Percentiles rank a stretch among this genome's conserved stretches.
phyloP scores from a whole-genome alignment of 106 monocot genomes.

The Phalaenopsis equestris region DNA sequence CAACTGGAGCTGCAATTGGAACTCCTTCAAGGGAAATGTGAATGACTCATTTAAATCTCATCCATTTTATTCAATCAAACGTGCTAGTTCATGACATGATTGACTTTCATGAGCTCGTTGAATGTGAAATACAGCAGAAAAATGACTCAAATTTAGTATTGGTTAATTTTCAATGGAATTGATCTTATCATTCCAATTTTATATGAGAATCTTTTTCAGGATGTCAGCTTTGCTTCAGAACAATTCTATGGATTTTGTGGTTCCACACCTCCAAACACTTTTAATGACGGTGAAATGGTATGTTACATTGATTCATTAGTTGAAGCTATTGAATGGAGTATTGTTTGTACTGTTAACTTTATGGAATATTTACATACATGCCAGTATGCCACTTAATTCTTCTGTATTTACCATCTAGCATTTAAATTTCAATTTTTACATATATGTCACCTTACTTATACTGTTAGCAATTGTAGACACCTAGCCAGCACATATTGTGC shows the following conservation, averaged over 20 bases:
- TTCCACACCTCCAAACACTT: constrained; percentile 55
- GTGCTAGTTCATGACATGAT: no score
- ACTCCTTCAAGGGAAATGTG: no score
- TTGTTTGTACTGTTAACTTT: neutral
- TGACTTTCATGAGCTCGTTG: constrained; percentile 71
- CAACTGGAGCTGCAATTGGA: no score
- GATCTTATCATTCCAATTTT: neutral
- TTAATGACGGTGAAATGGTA: constrained; percentile 30
- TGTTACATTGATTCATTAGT: no score
- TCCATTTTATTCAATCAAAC: no score
- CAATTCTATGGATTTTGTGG: constrained; percentile 89
- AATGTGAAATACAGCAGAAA: constrained; percentile 47
- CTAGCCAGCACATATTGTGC: constrained; percentile 93
- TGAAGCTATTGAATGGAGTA: neutral
- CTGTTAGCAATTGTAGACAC: constrained; percentile 51
- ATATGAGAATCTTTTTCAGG: neutral
- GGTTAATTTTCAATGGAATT: neutral
- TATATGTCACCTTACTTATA: no score
- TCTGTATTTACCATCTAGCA: no score
- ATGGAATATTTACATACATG: neutral
- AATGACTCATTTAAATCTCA: no score
- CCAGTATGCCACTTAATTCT: no score
- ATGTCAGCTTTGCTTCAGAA: no score
- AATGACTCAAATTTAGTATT: constrained; percentile 16
- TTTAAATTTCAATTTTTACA: no score